These are phyloP conservation scores for Rhizopus stolonifer DNA, from an alignment of 371 early-diverging fungal species.

Conservation along the genomic window DNA sequence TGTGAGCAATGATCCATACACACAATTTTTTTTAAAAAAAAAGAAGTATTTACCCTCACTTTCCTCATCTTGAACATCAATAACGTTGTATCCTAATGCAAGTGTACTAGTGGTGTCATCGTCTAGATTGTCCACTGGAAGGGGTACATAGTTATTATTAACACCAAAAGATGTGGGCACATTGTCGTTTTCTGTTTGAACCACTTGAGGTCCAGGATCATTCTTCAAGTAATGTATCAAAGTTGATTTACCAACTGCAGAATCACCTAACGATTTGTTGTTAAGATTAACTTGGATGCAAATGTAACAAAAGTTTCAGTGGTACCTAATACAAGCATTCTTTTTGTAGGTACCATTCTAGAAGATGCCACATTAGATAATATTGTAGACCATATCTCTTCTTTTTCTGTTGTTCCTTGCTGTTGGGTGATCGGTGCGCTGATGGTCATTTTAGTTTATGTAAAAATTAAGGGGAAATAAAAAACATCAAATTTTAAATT, in stretches of 20 bases:
- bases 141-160: slow-evolving; percentile 39
- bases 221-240: slow-evolving; percentile 64
- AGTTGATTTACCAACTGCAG: slow-evolving; percentile 70
- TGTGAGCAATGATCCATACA: too few relatives aligned
- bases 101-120: slow-evolving; percentile 70
- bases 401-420: slow-evolving; percentile 26
- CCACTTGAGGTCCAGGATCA: slow-evolving; percentile 43
- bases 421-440: slow-evolving; percentile 4
- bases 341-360: slow-evolving; percentile 67
- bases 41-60: slow-evolving; percentile 58
- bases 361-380: slow-evolving; percentile 70
- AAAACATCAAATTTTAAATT: neutral
- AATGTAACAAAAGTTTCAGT: slow-evolving; percentile 2
- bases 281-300: neutral
- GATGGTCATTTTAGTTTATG: slow-evolving; percentile 9
- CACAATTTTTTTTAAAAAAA: too few relatives aligned
- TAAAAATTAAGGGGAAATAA: neutral
- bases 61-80: slow-evolving; percentile 86
- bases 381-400: slow-evolving; percentile 77
- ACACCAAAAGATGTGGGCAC: slow-evolving; percentile 39
- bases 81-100: slow-evolving; percentile 80
- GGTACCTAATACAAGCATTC: slow-evolving; percentile 67
- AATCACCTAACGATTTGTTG: slow-evolving; percentile 63
- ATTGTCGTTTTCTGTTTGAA: slow-evolving; percentile 42
- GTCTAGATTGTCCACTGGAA: slow-evolving; percentile 55